Evolutionary conservation across 768 basidiomycete species (phyloP), one percentile per base, ranked within the genome.

Genomic region (Tephrocybe sp.): DNA sequence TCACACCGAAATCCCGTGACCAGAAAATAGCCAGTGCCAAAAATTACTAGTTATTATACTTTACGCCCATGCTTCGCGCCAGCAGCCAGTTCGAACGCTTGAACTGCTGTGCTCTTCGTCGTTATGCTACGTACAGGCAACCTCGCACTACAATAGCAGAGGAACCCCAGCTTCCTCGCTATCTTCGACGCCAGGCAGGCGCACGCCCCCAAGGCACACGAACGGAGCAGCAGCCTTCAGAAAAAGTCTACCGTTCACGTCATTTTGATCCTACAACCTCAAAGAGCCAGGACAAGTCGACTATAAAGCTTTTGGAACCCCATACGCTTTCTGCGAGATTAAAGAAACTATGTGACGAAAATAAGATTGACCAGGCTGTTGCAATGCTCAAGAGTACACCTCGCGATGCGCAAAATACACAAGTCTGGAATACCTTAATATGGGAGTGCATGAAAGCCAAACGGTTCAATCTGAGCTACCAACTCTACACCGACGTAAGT

Each of bases 371-470:
- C 45, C 75, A 73, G 2, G 91, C 91, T 0, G 72, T 88, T 3
- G 61, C 71, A 21, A 77, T 82, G 66, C 73, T 93, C n/a, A 79
- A 85, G 59, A 80, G 75, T 31, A 70, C 83, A 16, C 88, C 91
- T 19, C 69, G 79, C 41, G 86, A 85, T 55, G 84, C 88, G 0
- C 86, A 88, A 60, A 91, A 90, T 55, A 71, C 79, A 1, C 72
- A 76, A 10, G 82, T 86, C 6, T 93, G 91, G 91, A 91, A 91
- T 55, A 88, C 83, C 2, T 63, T 92, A 57, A 84, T 93, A 31
- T 80, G 77, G 69, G 75, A 82, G 45, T 77, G 78, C 41, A 69
- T 88, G 70, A 75, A 79, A 33, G 77, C 67, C 15, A 66, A 75
- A 50, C 76, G 76, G 36, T 85, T 73, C 60, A 76, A 82, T 30